Evolutionary conservation across 2,329 filamentous ascomycete species (phyloP).

Genomic region (Exutisphaerella laricina): DNA sequence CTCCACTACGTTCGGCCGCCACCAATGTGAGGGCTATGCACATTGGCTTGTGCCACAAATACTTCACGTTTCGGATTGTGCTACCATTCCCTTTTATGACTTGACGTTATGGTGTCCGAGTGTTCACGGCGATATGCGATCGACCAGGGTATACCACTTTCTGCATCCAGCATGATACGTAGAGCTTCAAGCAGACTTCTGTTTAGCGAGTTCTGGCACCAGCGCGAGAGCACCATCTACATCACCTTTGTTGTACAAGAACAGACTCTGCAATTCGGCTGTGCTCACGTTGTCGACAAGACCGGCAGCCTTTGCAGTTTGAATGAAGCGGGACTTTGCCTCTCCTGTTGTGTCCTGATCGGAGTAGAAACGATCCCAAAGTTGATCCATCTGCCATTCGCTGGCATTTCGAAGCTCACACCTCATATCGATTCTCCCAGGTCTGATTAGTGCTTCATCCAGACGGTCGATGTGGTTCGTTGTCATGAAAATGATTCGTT

Average conservation of each 20-base stretch:
- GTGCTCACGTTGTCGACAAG: conserved; percentile 72
- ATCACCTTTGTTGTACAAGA: conserved; percentile 90
- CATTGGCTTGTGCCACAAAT: neutral
- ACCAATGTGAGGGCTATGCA: no score
- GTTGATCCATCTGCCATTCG: conserved; percentile 71
- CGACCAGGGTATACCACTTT: no score
- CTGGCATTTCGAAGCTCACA: conserved; percentile 84
- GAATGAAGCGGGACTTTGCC: conserved; percentile 64
- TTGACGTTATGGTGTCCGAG: no score
- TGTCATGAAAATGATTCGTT: conserved; percentile 87
- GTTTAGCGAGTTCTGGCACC: conserved; percentile 28
- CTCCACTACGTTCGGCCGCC: neutral
- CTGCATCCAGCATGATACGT: no score
- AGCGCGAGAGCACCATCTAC: conserved; percentile 71
- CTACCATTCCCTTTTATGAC: no score
- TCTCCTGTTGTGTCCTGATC: conserved; percentile 63
- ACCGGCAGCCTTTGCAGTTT: conserved; percentile 62
- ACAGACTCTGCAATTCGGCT: conserved; percentile 87
- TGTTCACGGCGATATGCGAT: no score
- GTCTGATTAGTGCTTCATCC: conserved; percentile 81
- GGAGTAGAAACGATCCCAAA: conserved; percentile 95
- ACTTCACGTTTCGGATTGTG: no score
- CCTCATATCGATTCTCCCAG: conserved; percentile 90
- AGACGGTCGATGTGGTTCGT: conserved; percentile 90
- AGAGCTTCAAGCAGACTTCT: neutral